Conservation (phyloP, 2,329 filamentous ascomycete genomes). For the Meredithiella fracta region DNA sequence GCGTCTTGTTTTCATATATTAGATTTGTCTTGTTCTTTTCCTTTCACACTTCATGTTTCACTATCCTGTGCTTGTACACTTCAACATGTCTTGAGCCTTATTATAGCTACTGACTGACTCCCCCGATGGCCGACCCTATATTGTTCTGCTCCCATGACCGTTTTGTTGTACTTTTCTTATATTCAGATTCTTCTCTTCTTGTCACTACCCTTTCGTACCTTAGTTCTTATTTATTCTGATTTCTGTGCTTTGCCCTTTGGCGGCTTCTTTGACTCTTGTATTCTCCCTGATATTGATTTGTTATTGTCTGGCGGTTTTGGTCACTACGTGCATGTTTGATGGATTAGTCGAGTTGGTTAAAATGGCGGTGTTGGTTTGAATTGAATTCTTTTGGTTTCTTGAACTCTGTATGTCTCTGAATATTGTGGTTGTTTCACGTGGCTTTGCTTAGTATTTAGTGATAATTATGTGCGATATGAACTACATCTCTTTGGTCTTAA, state of each 20-base stretch:
- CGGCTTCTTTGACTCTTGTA: neutral
- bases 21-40: neutral
- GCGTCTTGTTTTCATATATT: neutral
- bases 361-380: neutral
- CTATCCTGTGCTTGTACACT: neutral
- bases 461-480: no score
- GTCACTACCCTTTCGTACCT: neutral
- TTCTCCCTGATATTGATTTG: neutral
- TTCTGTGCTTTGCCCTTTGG: neutral
- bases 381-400: neutral
- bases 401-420: neutral
- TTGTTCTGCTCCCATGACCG: neutral
- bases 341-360: neutral
- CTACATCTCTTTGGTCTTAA: no score
- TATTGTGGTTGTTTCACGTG: no score
- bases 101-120: no score
- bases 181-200: neutral
- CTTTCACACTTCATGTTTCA: neutral
- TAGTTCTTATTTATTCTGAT: conserved; percentile 2
- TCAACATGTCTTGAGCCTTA: neutral
- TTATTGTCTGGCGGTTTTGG: neutral
- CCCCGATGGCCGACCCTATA: neutral
- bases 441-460: no score
- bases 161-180: conserved; percentile 3
- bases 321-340: neutral